Evolutionary conservation across 148 eudicot genomes (phyloP), one percentile per base, ranked within the genome.

Genomic region (Silene latifolia): DNA sequence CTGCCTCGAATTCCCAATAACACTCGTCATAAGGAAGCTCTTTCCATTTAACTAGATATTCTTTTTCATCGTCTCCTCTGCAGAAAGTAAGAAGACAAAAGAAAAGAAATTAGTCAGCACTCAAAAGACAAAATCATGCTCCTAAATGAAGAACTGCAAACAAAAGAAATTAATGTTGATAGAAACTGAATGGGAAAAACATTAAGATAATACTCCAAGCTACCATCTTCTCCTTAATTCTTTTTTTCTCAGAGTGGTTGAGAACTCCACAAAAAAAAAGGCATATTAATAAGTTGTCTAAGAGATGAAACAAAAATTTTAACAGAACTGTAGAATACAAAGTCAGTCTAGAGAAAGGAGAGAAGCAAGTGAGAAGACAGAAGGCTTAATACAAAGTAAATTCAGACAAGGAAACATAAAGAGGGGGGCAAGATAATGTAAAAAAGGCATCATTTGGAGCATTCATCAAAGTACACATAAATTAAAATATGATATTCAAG

Each of bases 21-120:
- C 98, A 92, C 81, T 95, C 98, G 78, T 95, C 98, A 70, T 95
- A 92, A 14, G 84, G 64, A 69, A 95, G 93, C 48, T 92, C 97
- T 82, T 92, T 92, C 90, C 91, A 95, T 74, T 95, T 95, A 39
- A 95, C 98, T 77, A 87, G 77, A 81, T 95, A 95, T 82, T 95
- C 89, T 84, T 90, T 95, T 66, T 88, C 97, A 23, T 88, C 97
- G 74, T 86, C 92, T 32, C 84, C 96, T 83, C 98, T 95, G 79
- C 68, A 76, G 20, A 72, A 51, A 51, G 61, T 56, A 72, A 76
- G 44, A 77, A 68, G 42, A 53, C 25, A 67, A 59, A 62, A n/a
- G n/a, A n/a, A n/a, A n/a, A n/a, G n/a, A n/a, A 42, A 29, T 19
- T 15, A 57, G 29, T 72, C 71, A 63, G 19, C 67, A 47, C 20